Evolutionary conservation across 2,329 filamentous ascomycete species (phyloP).

Genomic region (Sphaerulina vaccinii): DNA sequence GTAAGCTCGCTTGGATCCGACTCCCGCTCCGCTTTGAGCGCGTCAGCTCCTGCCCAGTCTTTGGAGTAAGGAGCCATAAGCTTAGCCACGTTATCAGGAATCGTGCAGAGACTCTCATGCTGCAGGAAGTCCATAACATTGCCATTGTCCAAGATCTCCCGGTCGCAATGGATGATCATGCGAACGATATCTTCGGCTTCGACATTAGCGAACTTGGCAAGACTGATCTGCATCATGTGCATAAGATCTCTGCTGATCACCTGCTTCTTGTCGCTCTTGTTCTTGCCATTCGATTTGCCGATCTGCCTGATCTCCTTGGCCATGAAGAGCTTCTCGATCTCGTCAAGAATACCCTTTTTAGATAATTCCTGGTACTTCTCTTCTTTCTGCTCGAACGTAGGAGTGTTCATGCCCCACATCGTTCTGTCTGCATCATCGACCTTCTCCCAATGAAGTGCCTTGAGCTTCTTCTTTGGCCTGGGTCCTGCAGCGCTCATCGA

Average conservation of each 20-base stretch:
- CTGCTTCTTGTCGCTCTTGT: conserved; percentile 92
- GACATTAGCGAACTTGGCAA: conserved; percentile 87
- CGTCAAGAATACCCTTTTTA: conserved; percentile 91
- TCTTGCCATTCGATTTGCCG: conserved; percentile 63
- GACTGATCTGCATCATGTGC: conserved; percentile 86
- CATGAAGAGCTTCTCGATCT: conserved; percentile 96
- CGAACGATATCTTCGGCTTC: conserved; percentile 81
- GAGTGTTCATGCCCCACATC: conserved; percentile 84
- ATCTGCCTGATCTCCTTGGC: conserved; percentile 94
- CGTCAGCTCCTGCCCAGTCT: conserved; percentile 90
- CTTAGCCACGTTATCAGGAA: conserved; percentile 87
- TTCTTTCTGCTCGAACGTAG: conserved; percentile 84
- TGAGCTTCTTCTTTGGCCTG: conserved; percentile 97
- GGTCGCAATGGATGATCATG: conserved; percentile 95
- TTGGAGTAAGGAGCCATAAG: conserved; percentile 92
- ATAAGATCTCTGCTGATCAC: conserved; percentile 88
- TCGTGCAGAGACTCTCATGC: conserved; percentile 86
- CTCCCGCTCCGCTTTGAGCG: conserved; percentile 73
- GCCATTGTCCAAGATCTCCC: conserved; percentile 78
- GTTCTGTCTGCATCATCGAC: conserved; percentile 89
- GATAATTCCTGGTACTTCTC: conserved; percentile 94
- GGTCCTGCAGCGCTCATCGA: conserved; percentile 74
- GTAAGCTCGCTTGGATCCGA: conserved; percentile 85
- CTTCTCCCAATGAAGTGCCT: conserved; percentile 99
- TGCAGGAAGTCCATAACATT: conserved; percentile 97